These are phyloP conservation scores for Exophiala mesophila DNA, from an alignment of 2,329 filamentous ascomycete genomes.

Conservation along the genomic window DNA sequence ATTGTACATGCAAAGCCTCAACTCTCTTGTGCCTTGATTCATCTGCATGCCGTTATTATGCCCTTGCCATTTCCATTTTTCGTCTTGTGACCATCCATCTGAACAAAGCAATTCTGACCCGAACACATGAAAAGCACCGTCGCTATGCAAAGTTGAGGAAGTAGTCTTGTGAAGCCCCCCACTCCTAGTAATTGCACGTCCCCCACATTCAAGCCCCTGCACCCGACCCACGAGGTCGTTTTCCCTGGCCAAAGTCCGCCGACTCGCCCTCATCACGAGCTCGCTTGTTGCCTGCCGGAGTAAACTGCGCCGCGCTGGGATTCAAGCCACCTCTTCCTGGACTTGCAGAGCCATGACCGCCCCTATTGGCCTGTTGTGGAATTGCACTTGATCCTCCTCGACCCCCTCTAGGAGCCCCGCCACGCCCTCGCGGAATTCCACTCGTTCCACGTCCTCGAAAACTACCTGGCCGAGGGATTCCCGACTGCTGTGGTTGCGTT, in stretches of 20 bases:
- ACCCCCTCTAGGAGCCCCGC: constrained; percentile 34
- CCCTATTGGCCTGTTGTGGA: constrained; percentile 29
- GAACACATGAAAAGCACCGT: neutral
- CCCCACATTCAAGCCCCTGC: constrained; percentile 8
- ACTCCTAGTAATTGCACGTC: neutral
- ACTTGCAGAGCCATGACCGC: constrained; percentile 17
- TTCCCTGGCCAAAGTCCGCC: constrained; percentile 19
- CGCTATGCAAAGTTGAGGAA: neutral
- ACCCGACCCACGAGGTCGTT: constrained; percentile 17
- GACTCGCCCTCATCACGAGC: constrained; percentile 47
- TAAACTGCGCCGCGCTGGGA: constrained; percentile 49
- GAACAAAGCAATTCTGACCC: too few relatives aligned
- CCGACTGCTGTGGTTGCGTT: constrained; percentile 20
- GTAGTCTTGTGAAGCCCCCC: too few relatives aligned
- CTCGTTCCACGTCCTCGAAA: constrained; percentile 32
- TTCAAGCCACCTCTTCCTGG: constrained; percentile 41
- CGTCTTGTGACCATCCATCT: too few relatives aligned
- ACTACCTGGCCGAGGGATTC: constrained; percentile 21
- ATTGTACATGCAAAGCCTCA: too few relatives aligned
- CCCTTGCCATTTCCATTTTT: too few relatives aligned
- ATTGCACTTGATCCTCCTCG: constrained; percentile 41
- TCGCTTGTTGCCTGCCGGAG: constrained; percentile 55
- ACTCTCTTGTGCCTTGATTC: too few relatives aligned
- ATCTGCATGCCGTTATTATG: too few relatives aligned
- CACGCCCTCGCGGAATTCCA: constrained; percentile 40